Conservation (phyloP, 768 basidiomycete species). For the Boletus barrowsii region DNA sequence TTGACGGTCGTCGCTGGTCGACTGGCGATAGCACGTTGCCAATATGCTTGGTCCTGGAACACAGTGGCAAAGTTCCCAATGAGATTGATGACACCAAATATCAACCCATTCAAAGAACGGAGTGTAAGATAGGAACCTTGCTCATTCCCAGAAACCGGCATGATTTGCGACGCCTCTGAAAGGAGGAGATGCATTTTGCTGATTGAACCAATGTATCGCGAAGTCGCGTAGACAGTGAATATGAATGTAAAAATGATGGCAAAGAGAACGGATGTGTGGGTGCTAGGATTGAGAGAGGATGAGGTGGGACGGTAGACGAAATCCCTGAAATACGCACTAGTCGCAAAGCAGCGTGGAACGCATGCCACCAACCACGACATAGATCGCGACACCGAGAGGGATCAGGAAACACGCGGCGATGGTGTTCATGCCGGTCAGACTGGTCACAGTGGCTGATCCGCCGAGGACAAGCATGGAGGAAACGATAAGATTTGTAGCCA, state of each 20-base stretch:
- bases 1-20: conserved; percentile 83
- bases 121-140: conserved; percentile 84
- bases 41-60: conserved; percentile 76
- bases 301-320: not conserved
- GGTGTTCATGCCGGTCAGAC: conserved; percentile 87
- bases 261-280: conserved; percentile 88
- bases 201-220: conserved; percentile 75
- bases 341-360: conserved; percentile 82
- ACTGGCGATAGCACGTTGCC: conserved; percentile 89
- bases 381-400: conserved; percentile 82
- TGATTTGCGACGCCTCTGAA: conserved; percentile 44
- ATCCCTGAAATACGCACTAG: conserved; percentile 51
- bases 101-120: conserved; percentile 70
- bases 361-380: conserved; percentile 86
- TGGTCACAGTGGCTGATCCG: conserved; percentile 83
- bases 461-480: conserved; percentile 80
- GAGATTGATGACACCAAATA: conserved; percentile 86
- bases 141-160: conserved; percentile 78
- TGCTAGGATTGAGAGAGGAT: conserved; percentile 41
- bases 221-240: conserved; percentile 82
- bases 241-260: conserved; percentile 80
- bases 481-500: conserved; percentile 91
- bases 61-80: conserved; percentile 78
- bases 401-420: conserved; percentile 90
- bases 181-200: conserved; percentile 78